Base-by-base conservation (phyloP, 768 basidiomycete genomes). In the Termitomyces sp. region DNA sequence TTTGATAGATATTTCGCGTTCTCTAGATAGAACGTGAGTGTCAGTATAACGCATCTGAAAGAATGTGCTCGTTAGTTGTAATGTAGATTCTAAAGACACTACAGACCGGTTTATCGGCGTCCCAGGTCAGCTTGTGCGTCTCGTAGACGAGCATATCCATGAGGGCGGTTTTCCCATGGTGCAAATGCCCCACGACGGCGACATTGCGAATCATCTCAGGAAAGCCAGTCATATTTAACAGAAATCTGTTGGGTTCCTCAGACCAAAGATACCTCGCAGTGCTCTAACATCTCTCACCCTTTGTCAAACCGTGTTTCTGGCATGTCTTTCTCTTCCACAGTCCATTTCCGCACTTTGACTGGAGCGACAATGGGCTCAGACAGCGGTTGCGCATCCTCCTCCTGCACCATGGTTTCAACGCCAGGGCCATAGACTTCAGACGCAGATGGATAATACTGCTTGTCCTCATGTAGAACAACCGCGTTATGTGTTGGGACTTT, bases 261-360 rank as follows among this genome's bases (percentile, higher is more conserved):
- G 51, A 46, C 54, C 31, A 33, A 3, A 41, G 34, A 24, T 24
- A n/a, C 48, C 56, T 54, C 54, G 45, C 53, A 18, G 60, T 6
- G 67, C 57, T 54, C 41, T 55, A 45, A 54, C 51, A 54, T 45
- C 7, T 70, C 90, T 66, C 70, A 97, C 93, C 91, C 88, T 76
- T 95, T 95, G 76, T 98, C 95, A 73, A 91, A 99, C n/a, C 97
- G 86, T 60, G 95, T 98, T 71, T 93, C 87, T 27, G 95, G 96
- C 81, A 97, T 88, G 63, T 88, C 90, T 73, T 96, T 96, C 76
- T 97, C 94, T 68, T 96, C 93, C 7, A 98, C 86, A 0, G 86
- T 84, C 89, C 96, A 99, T 80, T 88, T 94, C 61, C 95, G 83
- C 52, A 94, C 87, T 76, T 98, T 97, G 59, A 98, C 82, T 37